Base-by-base conservation (phyloP, 2,329 filamentous ascomycete species). In the Exophiala spinifera region DNA sequence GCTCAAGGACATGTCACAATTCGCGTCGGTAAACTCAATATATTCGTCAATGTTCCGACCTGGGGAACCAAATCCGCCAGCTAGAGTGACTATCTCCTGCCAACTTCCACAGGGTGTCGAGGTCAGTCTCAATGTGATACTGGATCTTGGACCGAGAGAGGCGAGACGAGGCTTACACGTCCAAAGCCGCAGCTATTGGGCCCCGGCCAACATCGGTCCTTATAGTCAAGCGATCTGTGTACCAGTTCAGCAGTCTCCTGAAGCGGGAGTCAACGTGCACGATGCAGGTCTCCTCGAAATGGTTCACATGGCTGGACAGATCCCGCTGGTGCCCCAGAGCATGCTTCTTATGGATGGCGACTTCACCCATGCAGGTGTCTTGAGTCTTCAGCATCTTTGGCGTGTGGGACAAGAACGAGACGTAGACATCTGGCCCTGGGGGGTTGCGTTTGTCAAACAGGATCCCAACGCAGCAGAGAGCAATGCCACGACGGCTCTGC, bases 131-230 rank as follows among this genome's bases (percentile, higher is more conserved):
- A 82, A 79, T 15, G 69, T 80, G 25, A 68, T 77, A 10, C 64
- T 79, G n/a, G 70, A 78, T 55, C 61, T 70, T 19, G 67, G 67
- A 4, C 40, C 58, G 23, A 65, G 64, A 37, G 61, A 62, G 15
- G 50, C 55, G 36, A 70, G 76, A 28, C 69, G 73, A 53, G 88
- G 72, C 0, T 79, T 97, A 1, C 94, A 99, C 69, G 91, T 99
- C 4, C 94, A 97, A 72, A 91, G 88, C 3, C 79, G 89, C 36
- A 95, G 90, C 10, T 97, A 97, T 76, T 99, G 94, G 94, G 94
- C 94, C 0, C 94, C 94, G 0, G 92, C 94, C 17, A 97, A 97
- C 66, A 97, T 99, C 50, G 94, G 94, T 0, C 94, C 94, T 0
- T 97, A 97, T 71, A 96, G 91, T 52, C 94, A 99, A 73, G 90